phyloP scores from a whole-genome alignment of 768 basidiomycete genomes.

The Kwoniella newhampshirensis region DNA sequence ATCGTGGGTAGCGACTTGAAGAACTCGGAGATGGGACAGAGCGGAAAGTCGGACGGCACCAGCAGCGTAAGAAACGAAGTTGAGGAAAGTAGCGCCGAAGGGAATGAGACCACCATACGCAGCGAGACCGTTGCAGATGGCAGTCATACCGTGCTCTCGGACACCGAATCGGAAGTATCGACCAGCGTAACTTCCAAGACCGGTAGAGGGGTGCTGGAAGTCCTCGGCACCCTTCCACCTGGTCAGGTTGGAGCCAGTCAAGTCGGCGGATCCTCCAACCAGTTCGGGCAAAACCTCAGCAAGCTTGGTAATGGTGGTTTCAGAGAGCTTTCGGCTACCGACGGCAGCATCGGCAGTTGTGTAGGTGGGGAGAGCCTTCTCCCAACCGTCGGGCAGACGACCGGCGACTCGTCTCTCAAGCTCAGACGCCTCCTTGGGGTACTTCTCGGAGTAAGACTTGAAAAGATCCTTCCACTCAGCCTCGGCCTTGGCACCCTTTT shows the following conservation, averaged over 20 bases:
- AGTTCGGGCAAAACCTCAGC: constrained; percentile 77
- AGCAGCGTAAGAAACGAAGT: constrained; percentile 90
- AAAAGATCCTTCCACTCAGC: constrained; percentile 71
- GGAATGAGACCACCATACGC: constrained; percentile 92
- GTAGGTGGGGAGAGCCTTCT: constrained; percentile 79
- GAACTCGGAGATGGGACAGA: constrained; percentile 81
- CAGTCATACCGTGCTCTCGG: constrained; percentile 95
- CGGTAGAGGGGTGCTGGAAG: constrained; percentile 86
- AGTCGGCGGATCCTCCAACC: constrained; percentile 79
- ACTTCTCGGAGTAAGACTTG: constrained; percentile 68
- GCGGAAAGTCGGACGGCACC: constrained; percentile 90
- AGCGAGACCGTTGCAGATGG: constrained; percentile 83
- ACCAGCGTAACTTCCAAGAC: constrained; percentile 77
- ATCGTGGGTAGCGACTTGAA: constrained; percentile 96
- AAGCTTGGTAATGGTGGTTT: constrained; percentile 77
- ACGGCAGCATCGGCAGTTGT: constrained; percentile 77
- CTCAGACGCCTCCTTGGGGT: constrained; percentile 81
- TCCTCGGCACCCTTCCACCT: constrained; percentile 63
- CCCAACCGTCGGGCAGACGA: constrained; percentile 81
- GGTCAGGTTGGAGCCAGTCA: constrained; percentile 90
- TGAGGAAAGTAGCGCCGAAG: constrained; percentile 88
- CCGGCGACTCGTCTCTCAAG: constrained; percentile 80
- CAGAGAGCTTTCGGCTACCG: constrained; percentile 89
- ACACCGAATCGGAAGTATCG: constrained; percentile 95
- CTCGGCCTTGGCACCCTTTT: constrained; percentile 73